Evolutionary conservation across 2,329 filamentous ascomycete species (phyloP), one percentile per base, ranked within the genome.

Genomic region (Fusarium sp.): DNA sequence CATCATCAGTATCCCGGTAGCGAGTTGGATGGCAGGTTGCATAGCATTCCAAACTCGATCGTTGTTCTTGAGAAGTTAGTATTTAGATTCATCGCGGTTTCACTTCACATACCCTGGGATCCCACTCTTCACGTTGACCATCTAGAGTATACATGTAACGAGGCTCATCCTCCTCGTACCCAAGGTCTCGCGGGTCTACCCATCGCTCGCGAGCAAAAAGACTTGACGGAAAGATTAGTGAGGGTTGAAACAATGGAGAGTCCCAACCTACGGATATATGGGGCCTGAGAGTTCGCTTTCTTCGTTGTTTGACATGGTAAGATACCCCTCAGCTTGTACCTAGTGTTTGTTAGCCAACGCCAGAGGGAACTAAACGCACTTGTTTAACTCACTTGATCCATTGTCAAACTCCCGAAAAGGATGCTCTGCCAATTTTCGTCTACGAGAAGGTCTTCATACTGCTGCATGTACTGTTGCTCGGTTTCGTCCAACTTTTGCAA

Each of bases 401-500:
- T 75, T 7, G 74, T 77, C 36, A 75, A 28, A 17, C 70, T 73
- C n/a, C 62, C 57, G 19, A 77, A 77, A 2, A 77, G 42, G 2
- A 72, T 49, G 7, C 40, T 57, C 46, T 77, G 76, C 76, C 75
- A 78, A 26, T 72, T 63, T 19, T 77, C 74, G n/a, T 77, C 76
- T 9, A 73, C 50, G 7, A 70, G 34, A 11, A 76, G 42, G 15
- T 69, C 56, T 17, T 74, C 64, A n/a, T 71, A 69, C 45, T 68
- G 45, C 19, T 60, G 53, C 63, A 75, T 62, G 30, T 66, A 72
- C 20, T 26, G 40, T 53, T 68, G 66, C 24, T 71, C 62, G 15
- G 21, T 39, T 34, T 63, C 50, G n/a, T 30, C 30, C 59, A 68
- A 38, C 4, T 21, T 43, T 14, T 52, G 23, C 42, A 62, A 39